A percentile compares a stretch with the other conserved stretches of the same genome.
Evolutionary conservation across 2,329 filamentous ascomycete genomes (phyloP).

Genomic region (Trichophyton equinum): DNA sequence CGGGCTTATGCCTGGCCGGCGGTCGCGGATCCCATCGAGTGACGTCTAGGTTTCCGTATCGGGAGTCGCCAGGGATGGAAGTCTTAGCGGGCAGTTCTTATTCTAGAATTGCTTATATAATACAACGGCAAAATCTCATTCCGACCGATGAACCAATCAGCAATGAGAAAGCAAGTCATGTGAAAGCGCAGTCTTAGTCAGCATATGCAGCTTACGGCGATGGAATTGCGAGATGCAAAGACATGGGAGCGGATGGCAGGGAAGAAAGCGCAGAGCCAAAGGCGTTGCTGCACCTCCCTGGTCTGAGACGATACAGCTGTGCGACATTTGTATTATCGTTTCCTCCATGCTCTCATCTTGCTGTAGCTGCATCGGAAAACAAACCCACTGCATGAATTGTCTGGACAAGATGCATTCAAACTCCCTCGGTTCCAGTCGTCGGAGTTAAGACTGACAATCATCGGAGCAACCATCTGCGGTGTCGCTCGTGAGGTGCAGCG

Average conservation of each 20-base stretch:
- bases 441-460: background rate
- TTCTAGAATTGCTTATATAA: conserved; percentile 1
- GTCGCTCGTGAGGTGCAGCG: background rate
- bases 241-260: background rate
- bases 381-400: background rate
- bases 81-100: background rate
- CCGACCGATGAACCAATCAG: background rate
- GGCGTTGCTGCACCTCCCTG: background rate
- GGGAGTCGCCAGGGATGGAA: background rate
- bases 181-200: background rate
- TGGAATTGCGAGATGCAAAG: background rate
- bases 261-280: background rate
- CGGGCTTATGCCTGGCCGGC: background rate
- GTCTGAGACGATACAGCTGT: background rate
- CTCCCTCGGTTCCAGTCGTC: conserved; percentile 1
- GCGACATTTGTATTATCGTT: background rate
- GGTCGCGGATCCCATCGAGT: background rate
- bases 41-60: background rate
- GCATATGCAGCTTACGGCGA: background rate
- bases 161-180: background rate
- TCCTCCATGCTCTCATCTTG: background rate
- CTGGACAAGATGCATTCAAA: background rate
- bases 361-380: background rate
- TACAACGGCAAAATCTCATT: background rate
- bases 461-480: background rate